A percentile compares a stretch with the other conserved stretches of the same genome.
phyloP scores from a whole-genome alignment of 805 yeast genomes.

The Blastobotrys attinorum region DNA sequence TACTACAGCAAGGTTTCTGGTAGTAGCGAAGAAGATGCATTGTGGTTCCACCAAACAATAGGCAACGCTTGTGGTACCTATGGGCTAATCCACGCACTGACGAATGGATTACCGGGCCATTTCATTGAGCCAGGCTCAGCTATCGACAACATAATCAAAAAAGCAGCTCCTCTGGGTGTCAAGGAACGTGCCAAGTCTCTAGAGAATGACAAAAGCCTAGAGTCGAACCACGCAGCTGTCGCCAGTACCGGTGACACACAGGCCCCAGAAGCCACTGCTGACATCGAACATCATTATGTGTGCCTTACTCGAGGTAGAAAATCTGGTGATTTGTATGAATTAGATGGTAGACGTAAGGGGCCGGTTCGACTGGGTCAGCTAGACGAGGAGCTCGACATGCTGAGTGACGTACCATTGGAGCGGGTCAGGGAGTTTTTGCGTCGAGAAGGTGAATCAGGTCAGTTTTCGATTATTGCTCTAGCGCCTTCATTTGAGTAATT shows the following conservation, averaged over 20 bases:
- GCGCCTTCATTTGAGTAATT: constrained; percentile 26
- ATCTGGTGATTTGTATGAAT: constrained; percentile 55
- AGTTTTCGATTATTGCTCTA: constrained; percentile 72
- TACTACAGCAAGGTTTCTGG: constrained; percentile 25
- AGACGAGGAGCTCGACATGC: constrained; percentile 41
- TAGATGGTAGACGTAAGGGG: constrained; percentile 82
- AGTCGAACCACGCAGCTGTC: constrained; percentile 32
- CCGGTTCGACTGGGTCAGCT: constrained; percentile 54
- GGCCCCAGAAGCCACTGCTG: constrained; percentile 36
- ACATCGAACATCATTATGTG: constrained; percentile 65
- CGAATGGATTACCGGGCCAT: constrained; percentile 30
- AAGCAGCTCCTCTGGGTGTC: constrained; percentile 19
- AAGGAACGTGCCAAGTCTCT: constrained; percentile 37
- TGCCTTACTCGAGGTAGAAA: constrained; percentile 51
- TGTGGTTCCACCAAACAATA: constrained; percentile 82
- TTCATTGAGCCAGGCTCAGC: constrained; percentile 24
- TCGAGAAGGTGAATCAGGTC: constrained; percentile 29
- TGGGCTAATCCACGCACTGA: constrained; percentile 65
- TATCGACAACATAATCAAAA: constrained; percentile 23
- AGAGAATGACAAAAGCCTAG: constrained; percentile 35
- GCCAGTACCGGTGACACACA: constrained; percentile 32
- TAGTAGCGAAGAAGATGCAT: constrained; percentile 23
- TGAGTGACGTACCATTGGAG: constrained; percentile 40
- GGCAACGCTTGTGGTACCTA: constrained; percentile 89
- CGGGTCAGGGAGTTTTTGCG: constrained; percentile 64